Percentiles rank a stretch among this genome's conserved stretches.
Conservation (phyloP, 2,329 filamentous ascomycete species). For the Nigrospora sphaerica region DNA sequence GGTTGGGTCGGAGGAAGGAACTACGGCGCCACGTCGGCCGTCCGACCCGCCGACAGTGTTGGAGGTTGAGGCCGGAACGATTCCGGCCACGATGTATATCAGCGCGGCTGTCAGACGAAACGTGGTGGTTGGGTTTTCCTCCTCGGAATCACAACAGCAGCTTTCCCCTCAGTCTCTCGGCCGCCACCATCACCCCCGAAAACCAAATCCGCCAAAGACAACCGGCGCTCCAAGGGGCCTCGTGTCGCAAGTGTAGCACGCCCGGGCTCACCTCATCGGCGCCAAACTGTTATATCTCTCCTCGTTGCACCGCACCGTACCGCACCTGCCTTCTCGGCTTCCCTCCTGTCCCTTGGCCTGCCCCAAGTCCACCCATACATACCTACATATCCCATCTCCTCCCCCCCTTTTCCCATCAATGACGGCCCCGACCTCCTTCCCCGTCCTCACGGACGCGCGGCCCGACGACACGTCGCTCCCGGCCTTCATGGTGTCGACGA, state of each 20-base stretch:
- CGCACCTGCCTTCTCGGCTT: too few relatives aligned
- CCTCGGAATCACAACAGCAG: constrained; percentile 2
- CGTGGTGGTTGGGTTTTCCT: constrained; percentile 1
- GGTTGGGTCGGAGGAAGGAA: too few relatives aligned
- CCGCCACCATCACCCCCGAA: background rate
- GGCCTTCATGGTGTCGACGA: constrained; percentile 73
- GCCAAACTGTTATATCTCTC: too few relatives aligned
- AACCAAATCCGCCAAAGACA: background rate
- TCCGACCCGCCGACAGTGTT: background rate
- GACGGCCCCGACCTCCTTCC: constrained; percentile 31
- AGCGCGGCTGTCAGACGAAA: constrained; percentile 5
- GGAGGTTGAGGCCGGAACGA: constrained; percentile 19
- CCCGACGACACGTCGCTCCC: constrained; percentile 57
- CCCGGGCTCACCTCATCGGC: constrained; percentile 8
- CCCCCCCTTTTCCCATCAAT: too few relatives aligned
- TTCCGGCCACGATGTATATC: constrained; percentile 27
- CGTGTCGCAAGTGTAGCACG: background rate
- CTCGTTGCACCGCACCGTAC: too few relatives aligned
- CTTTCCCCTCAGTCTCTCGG: background rate
- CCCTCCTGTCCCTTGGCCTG: too few relatives aligned
- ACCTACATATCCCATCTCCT: too few relatives aligned
- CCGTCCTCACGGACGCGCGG: constrained; percentile 55
- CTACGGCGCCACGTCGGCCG: constrained; percentile 1
- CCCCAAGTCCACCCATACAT: too few relatives aligned
- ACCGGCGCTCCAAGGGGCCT: background rate